Base-by-base conservation (phyloP, 1,139 yeast species). In the Suhomyces ambrosiae region DNA sequence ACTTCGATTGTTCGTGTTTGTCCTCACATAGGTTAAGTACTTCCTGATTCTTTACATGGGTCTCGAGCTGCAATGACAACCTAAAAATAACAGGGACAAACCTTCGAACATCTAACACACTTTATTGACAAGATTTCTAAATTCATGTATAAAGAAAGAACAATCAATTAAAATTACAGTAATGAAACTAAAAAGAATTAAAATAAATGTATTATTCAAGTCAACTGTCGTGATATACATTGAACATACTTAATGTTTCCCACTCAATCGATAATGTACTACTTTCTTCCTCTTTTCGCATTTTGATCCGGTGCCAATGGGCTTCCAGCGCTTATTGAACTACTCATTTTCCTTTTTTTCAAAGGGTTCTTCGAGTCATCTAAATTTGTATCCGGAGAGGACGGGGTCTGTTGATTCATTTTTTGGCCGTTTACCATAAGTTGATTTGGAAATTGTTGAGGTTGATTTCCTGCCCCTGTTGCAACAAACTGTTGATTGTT, bases 281-380 rank as follows among this genome's bases (percentile, higher is more conserved):
- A 11, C 9, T 37, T 26, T 38, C 33, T 44, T 45, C 26, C 49
- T 35, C 47, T 35, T 35, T 47, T 45, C 7, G 18, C 30, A 21
- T 24, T 38, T 24, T 24, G 30, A 3, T 38, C 42, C 5, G 36
- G 18, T 4, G 19, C 37, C 30, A 38, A 25, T 30, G 51, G 47
- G 21, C 45, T 46, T 7, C 45, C 45, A 3, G 46, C 43, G 14
- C 39, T 30, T 12, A 40, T 27, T 11, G 48, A 33, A 6, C 36
- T 35, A n/a, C 50, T 46, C 44, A 47, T 29, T 37, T 40, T 42
- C 14, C 53, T 38, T 37, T 47, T 47, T 27, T 48, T 46, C 23
- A 44, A 28, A 16, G 33, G 24, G 14, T 29, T 40, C 28, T 49
- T 48, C 3, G 27, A 12, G 45, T 46, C 50, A 9, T 48, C 52